A percentile compares a stretch with the other conserved stretches of the same genome.
Evolutionary conservation across 129 eudicot species (phyloP).

Genomic region (Helianthus annuus): DNA sequence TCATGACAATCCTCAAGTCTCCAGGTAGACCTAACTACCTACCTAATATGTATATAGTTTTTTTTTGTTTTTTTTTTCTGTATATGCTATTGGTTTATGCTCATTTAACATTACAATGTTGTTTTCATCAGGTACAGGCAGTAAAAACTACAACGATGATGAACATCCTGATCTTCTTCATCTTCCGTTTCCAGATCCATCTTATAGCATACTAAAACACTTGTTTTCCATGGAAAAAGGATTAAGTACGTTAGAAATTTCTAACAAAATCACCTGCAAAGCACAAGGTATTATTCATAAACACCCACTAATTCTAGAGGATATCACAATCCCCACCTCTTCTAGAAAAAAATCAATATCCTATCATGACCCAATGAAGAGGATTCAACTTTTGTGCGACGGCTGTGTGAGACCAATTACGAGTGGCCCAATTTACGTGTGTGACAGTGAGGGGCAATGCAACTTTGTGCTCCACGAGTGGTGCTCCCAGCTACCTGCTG

Average conservation of each 20-base stretch:
- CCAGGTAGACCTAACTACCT: background rate
- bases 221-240: background rate
- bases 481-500: constrained; percentile 2
- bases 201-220: background rate
- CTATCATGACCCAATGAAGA: constrained; percentile 4
- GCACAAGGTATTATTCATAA: background rate
- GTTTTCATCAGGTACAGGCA: background rate
- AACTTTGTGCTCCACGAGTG: constrained; percentile 11
- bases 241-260: background rate
- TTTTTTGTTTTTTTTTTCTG: too few relatives aligned
- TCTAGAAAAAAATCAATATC: background rate
- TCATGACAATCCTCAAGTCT: too few relatives aligned
- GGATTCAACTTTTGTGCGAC: background rate
- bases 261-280: background rate
- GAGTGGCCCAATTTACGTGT: background rate
- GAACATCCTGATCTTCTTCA: constrained; percentile 1
- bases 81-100: background rate
- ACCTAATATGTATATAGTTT: background rate
- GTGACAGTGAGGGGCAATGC: background rate
- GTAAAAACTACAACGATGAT: background rate
- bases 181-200: constrained; percentile 3
- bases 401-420: background rate
- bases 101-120: background rate
- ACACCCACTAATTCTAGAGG: background rate
- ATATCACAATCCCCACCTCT: background rate